phyloP scores from a whole-genome alignment of 345 rosid species.

The Melaleuca alternifolia region DNA sequence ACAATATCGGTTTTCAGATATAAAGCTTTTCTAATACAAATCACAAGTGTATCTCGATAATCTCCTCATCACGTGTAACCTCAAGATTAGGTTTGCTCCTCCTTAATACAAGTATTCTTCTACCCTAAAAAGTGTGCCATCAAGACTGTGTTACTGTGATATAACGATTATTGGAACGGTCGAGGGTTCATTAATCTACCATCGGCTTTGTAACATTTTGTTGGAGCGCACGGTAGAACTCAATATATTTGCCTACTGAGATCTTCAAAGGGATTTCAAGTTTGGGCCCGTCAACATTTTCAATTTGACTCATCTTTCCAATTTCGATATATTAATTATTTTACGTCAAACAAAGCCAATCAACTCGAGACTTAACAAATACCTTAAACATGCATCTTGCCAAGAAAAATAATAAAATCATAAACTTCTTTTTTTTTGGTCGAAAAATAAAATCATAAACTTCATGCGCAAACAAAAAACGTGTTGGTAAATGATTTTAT shows the following conservation, averaged over 20 bases:
- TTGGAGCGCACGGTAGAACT: too few relatives aligned
- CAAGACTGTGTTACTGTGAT: rapidly evolving
- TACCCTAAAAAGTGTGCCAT: not conserved
- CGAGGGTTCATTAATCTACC: too few relatives aligned
- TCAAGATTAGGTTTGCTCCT: not conserved
- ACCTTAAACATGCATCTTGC: too few relatives aligned
- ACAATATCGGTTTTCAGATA: rapidly evolving
- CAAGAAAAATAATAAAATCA: too few relatives aligned
- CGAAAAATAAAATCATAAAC: too few relatives aligned
- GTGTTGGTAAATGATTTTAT: not conserved
- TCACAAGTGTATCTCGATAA: not conserved
- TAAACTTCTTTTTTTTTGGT: too few relatives aligned
- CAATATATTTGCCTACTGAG: not conserved
- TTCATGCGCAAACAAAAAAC: too few relatives aligned
- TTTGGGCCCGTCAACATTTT: rapidly evolving
- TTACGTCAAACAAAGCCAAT: rapidly evolving
- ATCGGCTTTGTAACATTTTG: rapidly evolving
- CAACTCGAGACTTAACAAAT: rapidly evolving
- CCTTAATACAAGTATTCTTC: not conserved
- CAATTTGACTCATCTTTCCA: not conserved
- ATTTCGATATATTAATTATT: rapidly evolving
- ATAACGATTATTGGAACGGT: not conserved
- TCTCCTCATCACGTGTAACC: not conserved
- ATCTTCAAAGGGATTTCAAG: not conserved
- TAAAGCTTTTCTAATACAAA: not conserved